phyloP scores from a whole-genome alignment of 2,329 filamentous ascomycete species.

The Drechslerella dactyloides region DNA sequence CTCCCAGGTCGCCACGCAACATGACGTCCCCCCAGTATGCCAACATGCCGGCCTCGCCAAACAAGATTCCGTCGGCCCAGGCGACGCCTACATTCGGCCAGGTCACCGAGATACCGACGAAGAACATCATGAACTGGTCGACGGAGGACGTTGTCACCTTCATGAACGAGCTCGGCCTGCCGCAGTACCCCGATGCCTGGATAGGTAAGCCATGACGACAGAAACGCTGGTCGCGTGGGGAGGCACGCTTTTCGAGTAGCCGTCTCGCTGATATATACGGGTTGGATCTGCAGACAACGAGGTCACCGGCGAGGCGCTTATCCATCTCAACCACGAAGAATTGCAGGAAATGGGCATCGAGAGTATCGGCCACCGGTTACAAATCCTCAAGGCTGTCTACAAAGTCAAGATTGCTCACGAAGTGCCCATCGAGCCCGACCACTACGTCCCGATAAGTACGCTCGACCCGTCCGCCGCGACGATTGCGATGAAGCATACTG shows the following conservation, averaged over 20 bases:
- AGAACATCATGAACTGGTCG: constrained; percentile 79
- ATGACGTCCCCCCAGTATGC: constrained; percentile 51
- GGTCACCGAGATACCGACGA: constrained; percentile 66
- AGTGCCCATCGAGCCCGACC: constrained; percentile 85
- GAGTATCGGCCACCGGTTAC: constrained; percentile 92
- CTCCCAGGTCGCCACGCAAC: constrained; percentile 49
- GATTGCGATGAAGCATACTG: constrained; percentile 17
- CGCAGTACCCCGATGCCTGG: constrained; percentile 82
- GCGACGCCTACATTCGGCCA: constrained; percentile 44
- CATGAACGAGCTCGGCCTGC: constrained; percentile 76
- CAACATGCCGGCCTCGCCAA: constrained; percentile 48
- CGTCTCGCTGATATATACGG: constrained; percentile 5
- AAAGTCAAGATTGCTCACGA: constrained; percentile 95
- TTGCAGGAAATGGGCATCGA: constrained; percentile 91
- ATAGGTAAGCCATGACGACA: constrained; percentile 68
- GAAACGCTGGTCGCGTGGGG: neutral
- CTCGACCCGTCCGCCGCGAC: constrained; percentile 49
- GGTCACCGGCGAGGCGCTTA: constrained; percentile 87
- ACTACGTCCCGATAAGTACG: constrained; percentile 91
- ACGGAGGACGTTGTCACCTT: constrained; percentile 91
- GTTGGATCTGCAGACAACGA: constrained; percentile 73
- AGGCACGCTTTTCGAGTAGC: neutral
- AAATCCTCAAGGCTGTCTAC: constrained; percentile 93
- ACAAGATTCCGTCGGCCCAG: constrained; percentile 48
- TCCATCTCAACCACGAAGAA: constrained; percentile 88